These are phyloP conservation scores for Scheffersomyces ergatensis DNA, from an alignment of 805 yeast genomes.

Conservation along the genomic window DNA sequence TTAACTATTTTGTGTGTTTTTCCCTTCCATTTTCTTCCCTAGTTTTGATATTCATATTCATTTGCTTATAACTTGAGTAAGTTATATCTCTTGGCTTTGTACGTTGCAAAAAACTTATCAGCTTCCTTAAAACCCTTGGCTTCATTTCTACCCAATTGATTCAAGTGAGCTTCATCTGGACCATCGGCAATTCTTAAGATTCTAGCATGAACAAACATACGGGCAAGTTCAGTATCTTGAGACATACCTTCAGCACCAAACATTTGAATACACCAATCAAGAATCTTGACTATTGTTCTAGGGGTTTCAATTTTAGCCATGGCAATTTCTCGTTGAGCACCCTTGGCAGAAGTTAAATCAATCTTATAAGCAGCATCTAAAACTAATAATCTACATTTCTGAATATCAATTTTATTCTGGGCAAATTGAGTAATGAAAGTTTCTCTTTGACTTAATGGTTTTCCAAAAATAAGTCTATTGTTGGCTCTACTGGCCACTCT, in stretches of 20 bases:
- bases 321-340: conserved; percentile 55
- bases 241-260: conserved; percentile 66
- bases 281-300: conserved; percentile 45
- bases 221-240: conserved; percentile 58
- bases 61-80: conserved; percentile 29
- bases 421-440: conserved; percentile 49
- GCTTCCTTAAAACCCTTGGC: conserved; percentile 34
- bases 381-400: conserved; percentile 52
- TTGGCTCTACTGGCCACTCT: conserved; percentile 51
- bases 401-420: conserved; percentile 51
- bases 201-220: conserved; percentile 49
- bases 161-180: conserved; percentile 65
- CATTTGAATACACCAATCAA: conserved; percentile 64
- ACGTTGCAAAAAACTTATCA: conserved; percentile 31
- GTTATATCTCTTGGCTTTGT: conserved; percentile 13
- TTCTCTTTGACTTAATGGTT: conserved; percentile 49
- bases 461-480: conserved; percentile 51
- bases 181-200: conserved; percentile 67
- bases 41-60: no score
- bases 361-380: conserved; percentile 61
- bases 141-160: conserved; percentile 52
- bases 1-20: no score
- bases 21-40: no score
- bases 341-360: conserved; percentile 52
- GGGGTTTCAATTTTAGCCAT: conserved; percentile 66